Evolutionary conservation across 306 rosid genomes (phyloP), one percentile per base, ranked within the genome.

Genomic region (Casuarina glauca): DNA sequence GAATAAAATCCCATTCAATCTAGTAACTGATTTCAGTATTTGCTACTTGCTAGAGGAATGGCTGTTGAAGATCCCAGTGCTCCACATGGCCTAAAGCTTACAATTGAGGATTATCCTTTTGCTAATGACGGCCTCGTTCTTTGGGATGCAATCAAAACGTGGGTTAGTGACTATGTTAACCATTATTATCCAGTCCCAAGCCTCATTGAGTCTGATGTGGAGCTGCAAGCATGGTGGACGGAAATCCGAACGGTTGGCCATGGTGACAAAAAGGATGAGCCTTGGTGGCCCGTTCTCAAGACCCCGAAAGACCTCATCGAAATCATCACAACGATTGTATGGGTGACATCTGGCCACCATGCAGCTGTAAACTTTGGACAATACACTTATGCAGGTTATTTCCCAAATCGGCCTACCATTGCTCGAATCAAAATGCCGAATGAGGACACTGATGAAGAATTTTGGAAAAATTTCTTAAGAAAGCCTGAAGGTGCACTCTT

Each of bases 191-290:
- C 81, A 0, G 72, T 73, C 0, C 17, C 74, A 3, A 15, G 0
- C 2, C 8, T 20, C 0, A 13, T 87, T 9, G 39, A n/a, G 9
- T 84, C 84, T 1, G 91, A 87, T 42, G 5, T 68, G 0, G 91
- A 87, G 84, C 84, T 94, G 13, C 98, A 94, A 80, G 82, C 89
- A 5, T 94, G 98, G 98, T 94, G 98, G 98, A 73, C 79, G 9
- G 91, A 87, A 75, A 82, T 87, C 16, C 74, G 63, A 78, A 85
- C 70, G 0, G 76, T 72, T 1, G 87, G 91, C 0, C 89, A 85
- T 8, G 89, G 48, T 2, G 88, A 85, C 66, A 87, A 87, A 43
- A 87, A 85, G 20, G 85, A 87, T 3, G 84, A 87, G 39, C 87
- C 93, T 0, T 91, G 91, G 87, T 85, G 91, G 91, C 91, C 91